Percentiles rank a stretch among this genome's conserved stretches.
Evolutionary conservation across 2,329 filamentous ascomycete species (phyloP).

Genomic region (Trichoderma asperellum): DNA sequence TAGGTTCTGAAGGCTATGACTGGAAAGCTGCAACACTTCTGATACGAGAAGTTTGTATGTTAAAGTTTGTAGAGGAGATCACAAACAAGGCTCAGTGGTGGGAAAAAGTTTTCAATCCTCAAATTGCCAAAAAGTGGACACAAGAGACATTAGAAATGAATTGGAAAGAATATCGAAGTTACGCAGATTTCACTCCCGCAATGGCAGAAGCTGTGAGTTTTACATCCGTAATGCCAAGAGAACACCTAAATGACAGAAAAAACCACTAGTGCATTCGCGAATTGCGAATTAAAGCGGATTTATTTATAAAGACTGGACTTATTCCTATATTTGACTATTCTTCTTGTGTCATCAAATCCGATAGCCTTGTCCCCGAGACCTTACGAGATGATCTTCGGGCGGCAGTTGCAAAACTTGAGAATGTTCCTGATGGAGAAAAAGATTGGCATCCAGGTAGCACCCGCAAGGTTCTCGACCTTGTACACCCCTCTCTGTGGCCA

Average conservation of each 20-base stretch:
- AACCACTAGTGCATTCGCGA: constrained; percentile 42
- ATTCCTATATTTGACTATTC: constrained; percentile 43
- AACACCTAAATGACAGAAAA: neutral
- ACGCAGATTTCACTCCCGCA: constrained; percentile 37
- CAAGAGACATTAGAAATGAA: constrained; percentile 38
- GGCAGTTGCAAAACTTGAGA: constrained; percentile 53
- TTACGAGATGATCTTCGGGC: constrained; percentile 45
- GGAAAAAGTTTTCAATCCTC: constrained; percentile 38
- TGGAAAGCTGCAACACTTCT: constrained; percentile 38
- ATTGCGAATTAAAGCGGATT: constrained; percentile 40
- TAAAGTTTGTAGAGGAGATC: constrained; percentile 40
- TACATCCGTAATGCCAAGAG: neutral
- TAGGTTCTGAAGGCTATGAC: constrained; percentile 14
- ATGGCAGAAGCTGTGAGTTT: constrained; percentile 40
- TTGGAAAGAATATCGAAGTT: constrained; percentile 35
- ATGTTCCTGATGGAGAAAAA: constrained; percentile 52
- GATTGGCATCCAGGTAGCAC: constrained; percentile 67
- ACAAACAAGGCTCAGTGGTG: constrained; percentile 45
- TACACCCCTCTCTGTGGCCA: constrained; percentile 67
- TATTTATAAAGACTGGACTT: constrained; percentile 41
- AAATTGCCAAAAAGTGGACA: constrained; percentile 38
- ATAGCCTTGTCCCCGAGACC: constrained; percentile 35
- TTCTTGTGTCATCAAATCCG: constrained; percentile 43
- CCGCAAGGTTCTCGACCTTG: constrained; percentile 61
- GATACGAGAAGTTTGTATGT: constrained; percentile 41